Base-by-base conservation (phyloP, 1,284 basidiomycete species). In the Cutaneotrichosporon cutaneum region DNA sequence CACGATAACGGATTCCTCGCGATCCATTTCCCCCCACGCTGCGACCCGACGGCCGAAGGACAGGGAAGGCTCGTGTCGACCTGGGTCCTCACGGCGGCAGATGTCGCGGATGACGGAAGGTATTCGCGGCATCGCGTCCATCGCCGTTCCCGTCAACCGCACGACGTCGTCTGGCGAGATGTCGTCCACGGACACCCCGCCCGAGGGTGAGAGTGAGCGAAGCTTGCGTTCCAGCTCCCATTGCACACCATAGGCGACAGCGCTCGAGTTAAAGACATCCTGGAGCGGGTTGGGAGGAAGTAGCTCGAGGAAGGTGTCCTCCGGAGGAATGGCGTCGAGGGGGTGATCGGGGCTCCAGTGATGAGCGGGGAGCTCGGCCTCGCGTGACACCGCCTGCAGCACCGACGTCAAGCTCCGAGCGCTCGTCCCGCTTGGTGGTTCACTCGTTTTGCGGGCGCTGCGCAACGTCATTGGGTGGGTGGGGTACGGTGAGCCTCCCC, bases 171-270 rank as follows among this genome's bases (percentile, higher is more conserved):
- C 53, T 0, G 55, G 8, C 14, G 39, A 13, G 33, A 76, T 36
- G 47, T 73, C 66, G 2, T 52, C 52, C 72, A 48, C 7, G 14
- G 47, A 48, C 16, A 48, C 47, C 7, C 24, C 47, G 14, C 2
- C 22, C 22, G 47, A 48, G 26, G 47, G 72, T 0, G 48, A 24
- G 0, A 71, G 21, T 0, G 53, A 52, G 2, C 50, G 16, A 11
- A 66, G 42, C n/a, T 55, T 61, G 18, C 69, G 51, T 21, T 71
- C 63, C 3, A 74, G 54, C 48, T 73, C 72, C 73, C 72, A 74
- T 58, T 73, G 74, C 2, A 73, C 66, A 13, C 64, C 64, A 32
- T 68, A 74, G 6, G 45, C 54, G 21, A 74, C 44, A 10, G 61
- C 62, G 4, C 54, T 21, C 26, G 57, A 58, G 48, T 67, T 64